A percentile compares a stretch with the other conserved stretches of the same genome.
These are phyloP conservation scores for Pseudocercospora pini-densiflorae DNA, from an alignment of 2,329 filamentous ascomycete genomes.

Conservation along the genomic window DNA sequence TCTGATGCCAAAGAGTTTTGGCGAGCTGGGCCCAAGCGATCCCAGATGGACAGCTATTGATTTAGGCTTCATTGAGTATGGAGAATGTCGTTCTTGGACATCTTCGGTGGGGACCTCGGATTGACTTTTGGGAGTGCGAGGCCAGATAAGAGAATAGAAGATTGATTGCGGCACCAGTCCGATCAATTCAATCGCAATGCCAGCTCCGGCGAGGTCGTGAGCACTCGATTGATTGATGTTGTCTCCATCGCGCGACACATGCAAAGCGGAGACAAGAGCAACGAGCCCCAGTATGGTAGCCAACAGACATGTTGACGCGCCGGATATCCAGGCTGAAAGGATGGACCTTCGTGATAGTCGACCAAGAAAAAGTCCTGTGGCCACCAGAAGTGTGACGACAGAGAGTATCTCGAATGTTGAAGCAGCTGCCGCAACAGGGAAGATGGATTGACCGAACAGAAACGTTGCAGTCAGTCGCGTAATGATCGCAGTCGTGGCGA, in stretches of 20 bases:
- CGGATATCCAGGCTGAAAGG: constrained; percentile 22
- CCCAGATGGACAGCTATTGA: constrained; percentile 31
- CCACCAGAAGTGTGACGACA: constrained; percentile 24
- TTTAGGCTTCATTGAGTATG: constrained; percentile 23
- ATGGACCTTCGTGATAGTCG: constrained; percentile 19
- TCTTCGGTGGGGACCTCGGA: constrained; percentile 4
- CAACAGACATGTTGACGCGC: constrained; percentile 16
- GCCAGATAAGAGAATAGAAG: constrained; percentile 34
- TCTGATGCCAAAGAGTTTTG: constrained; percentile 24
- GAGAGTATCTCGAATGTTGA: constrained; percentile 31
- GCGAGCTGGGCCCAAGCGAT: constrained; percentile 30
- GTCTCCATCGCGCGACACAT: not conserved
- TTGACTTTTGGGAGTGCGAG: constrained; percentile 12
- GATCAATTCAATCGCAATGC: constrained; percentile 35
- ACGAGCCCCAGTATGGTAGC: constrained; percentile 24
- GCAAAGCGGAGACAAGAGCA: constrained; percentile 15
- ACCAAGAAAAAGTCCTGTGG: constrained; percentile 24
- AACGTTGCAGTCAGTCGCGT: constrained; percentile 26
- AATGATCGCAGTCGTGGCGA: constrained; percentile 27
- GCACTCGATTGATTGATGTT: not conserved
- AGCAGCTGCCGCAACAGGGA: constrained; percentile 27
- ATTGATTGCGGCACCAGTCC: constrained; percentile 31
- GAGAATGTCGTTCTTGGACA: constrained; percentile 1
- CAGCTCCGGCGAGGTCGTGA: constrained; percentile 28
- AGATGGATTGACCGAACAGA: constrained; percentile 13